These are phyloP conservation scores for Tetrapisispora taiwanensis DNA, from an alignment of 805 yeast species.

Conservation along the genomic window DNA sequence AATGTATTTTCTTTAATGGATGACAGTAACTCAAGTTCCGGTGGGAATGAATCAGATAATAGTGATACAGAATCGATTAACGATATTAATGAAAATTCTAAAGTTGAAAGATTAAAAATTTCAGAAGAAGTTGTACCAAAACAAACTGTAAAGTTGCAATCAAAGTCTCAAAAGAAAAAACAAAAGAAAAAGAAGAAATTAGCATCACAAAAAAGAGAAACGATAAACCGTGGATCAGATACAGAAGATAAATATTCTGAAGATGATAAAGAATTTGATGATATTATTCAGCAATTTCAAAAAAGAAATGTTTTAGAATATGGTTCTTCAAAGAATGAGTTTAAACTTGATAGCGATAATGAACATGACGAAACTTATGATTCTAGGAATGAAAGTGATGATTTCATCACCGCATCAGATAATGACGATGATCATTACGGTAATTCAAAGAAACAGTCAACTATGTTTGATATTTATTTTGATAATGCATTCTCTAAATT, in stretches of 20 bases:
- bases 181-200: conserved; percentile 15
- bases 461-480: conserved; percentile 29
- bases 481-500: conserved; percentile 22
- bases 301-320: conserved; percentile 18
- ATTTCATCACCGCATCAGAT: conserved; percentile 36
- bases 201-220: conserved; percentile 3
- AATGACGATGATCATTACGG: conserved; percentile 19
- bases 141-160: background rate
- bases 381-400: conserved; percentile 6
- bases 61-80: background rate
- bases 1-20: conserved; percentile 24
- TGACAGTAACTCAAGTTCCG: conserved; percentile 12
- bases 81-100: background rate
- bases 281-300: conserved; percentile 37
- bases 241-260: conserved; percentile 31
- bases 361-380: conserved; percentile 23
- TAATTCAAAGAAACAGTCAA: conserved; percentile 6
- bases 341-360: conserved; percentile 12
- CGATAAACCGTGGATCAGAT: conserved; percentile 4
- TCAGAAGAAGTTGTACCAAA: conserved; percentile 1
- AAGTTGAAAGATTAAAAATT: conserved; percentile 6
- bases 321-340: conserved; percentile 5
- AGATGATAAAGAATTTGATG: conserved; percentile 41
- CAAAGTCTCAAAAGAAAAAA: conserved; percentile 20
- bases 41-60: conserved; percentile 3